These are phyloP conservation scores for Kitagawia praeruptora DNA, from an alignment of 129 eudicot species.

Conservation along the genomic window DNA sequence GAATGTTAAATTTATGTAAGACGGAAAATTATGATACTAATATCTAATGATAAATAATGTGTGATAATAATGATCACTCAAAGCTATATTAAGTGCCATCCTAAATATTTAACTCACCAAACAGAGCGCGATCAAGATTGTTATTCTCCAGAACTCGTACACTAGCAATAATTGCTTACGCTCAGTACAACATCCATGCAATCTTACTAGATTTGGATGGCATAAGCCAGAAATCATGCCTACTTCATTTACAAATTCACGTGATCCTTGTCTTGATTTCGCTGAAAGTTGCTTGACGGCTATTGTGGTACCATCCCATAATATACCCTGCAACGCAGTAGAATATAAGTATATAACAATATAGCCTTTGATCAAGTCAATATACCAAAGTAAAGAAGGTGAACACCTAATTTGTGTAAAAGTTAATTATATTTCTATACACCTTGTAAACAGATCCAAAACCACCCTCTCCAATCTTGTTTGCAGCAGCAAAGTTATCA, in stretches of 20 bases:
- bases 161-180: constrained; percentile 44
- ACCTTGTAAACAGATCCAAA: constrained; percentile 73
- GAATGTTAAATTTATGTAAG: no score
- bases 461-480: constrained; percentile 74
- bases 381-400: no score
- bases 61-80: no score
- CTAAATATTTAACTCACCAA: constrained; percentile 25
- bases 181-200: constrained; percentile 66
- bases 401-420: not conserved
- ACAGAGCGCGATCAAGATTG: constrained; percentile 48
- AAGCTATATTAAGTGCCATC: not conserved
- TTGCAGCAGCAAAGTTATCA: constrained; percentile 30
- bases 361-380: no score
- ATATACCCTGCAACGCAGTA: constrained; percentile 35
- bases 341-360: not conserved
- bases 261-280: constrained; percentile 55
- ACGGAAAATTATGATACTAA: no score
- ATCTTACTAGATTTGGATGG: constrained; percentile 56
- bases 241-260: constrained; percentile 58
- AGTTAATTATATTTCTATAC: not conserved
- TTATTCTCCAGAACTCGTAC: constrained; percentile 14
- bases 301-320: constrained; percentile 46
- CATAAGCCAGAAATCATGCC: constrained; percentile 57
- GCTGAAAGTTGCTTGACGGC: constrained; percentile 67
- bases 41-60: not conserved